Percentiles rank a stretch among this genome's conserved stretches.
phyloP scores from a whole-genome alignment of 1,284 basidiomycete genomes.

The Tremellales sp. region DNA sequence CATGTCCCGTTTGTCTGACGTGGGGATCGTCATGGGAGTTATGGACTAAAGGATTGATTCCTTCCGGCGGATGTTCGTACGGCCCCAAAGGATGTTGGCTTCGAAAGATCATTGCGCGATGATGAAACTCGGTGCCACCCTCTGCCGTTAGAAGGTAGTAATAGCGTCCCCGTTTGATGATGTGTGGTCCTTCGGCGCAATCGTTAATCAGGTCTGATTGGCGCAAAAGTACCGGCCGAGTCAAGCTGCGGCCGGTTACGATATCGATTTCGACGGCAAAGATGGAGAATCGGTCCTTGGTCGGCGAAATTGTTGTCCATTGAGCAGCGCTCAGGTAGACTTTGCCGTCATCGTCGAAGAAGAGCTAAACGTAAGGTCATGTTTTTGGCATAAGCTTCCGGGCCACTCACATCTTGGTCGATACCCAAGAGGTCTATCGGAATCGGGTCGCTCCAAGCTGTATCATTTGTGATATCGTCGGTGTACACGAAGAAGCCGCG shows the following conservation, averaged over 20 bases:
- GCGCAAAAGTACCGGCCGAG: conserved; percentile 4
- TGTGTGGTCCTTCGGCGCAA: conserved; percentile 26
- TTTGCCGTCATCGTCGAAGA: conserved; percentile 26
- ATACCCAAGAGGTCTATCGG: conserved; percentile 24
- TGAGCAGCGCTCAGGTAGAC: conserved; percentile 18
- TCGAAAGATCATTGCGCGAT: conserved; percentile 19
- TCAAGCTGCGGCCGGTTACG: conserved; percentile 10
- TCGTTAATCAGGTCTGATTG: conserved; percentile 2
- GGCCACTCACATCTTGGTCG: conserved; percentile 26
- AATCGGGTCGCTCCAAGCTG: conserved; percentile 26
- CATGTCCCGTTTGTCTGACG: conserved; percentile 19
- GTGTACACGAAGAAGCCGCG: conserved; percentile 26
- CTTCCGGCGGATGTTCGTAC: conserved; percentile 12
- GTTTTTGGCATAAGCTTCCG: neutral
- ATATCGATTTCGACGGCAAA: conserved; percentile 25
- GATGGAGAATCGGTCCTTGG: neutral
- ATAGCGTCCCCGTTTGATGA: conserved; percentile 20
- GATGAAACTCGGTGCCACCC: conserved; percentile 21
- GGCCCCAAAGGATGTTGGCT: conserved; percentile 12
- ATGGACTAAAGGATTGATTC: conserved; percentile 17
- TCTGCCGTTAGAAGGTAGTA: conserved; percentile 31
- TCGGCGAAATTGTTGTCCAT: neutral
- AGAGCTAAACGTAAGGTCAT: conserved; percentile 13
- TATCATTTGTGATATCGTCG: conserved; percentile 26
- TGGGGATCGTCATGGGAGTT: conserved; percentile 11